Evolutionary conservation across 176 grass and related monocot genomes (phyloP).

Genomic region (Carex myosuroides): DNA sequence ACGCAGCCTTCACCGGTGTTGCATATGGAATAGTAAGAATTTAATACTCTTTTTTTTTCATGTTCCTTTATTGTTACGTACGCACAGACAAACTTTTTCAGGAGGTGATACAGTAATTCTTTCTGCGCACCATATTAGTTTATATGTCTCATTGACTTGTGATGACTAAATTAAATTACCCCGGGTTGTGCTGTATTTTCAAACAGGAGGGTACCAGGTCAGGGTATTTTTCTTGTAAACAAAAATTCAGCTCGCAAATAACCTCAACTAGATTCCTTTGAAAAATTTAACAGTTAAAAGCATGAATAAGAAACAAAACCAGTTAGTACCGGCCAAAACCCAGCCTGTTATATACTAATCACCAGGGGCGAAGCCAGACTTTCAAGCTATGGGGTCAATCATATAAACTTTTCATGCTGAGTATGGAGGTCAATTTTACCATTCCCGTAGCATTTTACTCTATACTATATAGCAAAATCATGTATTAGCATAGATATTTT

Average conservation of each 20-base stretch:
- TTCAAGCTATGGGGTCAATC: too few relatives aligned
- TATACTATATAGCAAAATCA: too few relatives aligned
- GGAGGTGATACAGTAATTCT: neutral
- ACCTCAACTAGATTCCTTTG: neutral
- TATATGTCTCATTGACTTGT: neutral
- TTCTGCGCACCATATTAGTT: neutral
- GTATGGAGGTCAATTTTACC: too few relatives aligned
- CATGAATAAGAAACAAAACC: neutral
- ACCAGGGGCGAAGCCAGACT: neutral
- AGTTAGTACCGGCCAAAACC: neutral
- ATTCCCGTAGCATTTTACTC: too few relatives aligned
- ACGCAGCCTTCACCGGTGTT: conserved; percentile 86
- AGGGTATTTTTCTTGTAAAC: neutral
- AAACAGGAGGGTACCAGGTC: neutral
- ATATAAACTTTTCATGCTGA: too few relatives aligned
- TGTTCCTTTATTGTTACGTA: neutral
- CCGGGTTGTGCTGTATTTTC: neutral
- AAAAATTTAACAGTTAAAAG: neutral
- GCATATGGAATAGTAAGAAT: conserved; percentile 93
- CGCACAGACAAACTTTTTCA: neutral
- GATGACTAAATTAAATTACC: neutral
- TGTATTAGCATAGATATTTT: too few relatives aligned
- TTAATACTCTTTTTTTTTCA: neutral
- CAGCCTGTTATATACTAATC: neutral
- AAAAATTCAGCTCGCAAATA: neutral